Evolutionary conservation across 495 filamentous ascomycete genomes (phyloP).

Genomic region (Hypomontagnella monticulosa): DNA sequence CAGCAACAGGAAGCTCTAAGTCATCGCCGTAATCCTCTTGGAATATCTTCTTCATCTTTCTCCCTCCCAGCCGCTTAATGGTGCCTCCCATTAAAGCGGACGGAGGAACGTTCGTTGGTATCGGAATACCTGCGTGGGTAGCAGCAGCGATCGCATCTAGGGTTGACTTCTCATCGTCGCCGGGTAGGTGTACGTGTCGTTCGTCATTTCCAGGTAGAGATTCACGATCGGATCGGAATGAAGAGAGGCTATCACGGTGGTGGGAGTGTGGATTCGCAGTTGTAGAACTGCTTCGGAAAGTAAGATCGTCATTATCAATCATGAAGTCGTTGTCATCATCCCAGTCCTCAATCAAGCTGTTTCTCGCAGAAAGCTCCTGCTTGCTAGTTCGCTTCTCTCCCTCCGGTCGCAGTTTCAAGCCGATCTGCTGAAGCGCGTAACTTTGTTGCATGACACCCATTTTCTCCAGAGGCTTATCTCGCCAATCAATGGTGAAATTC

Average conservation of each 20-base stretch:
- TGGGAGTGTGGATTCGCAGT: slow-evolving; percentile 62
- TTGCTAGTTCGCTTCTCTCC: not conserved
- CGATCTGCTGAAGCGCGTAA: not conserved
- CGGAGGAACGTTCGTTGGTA: slow-evolving; percentile 87
- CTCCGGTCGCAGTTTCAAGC: not conserved
- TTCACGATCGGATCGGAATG: slow-evolving; percentile 81
- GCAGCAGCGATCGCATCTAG: slow-evolving; percentile 87
- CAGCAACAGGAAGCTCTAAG: slow-evolving; percentile 76
- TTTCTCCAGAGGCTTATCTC: slow-evolving; percentile 1
- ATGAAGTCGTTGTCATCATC: slow-evolving; percentile 83
- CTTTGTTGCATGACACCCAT: not conserved
- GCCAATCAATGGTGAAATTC: not conserved
- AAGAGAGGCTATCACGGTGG: slow-evolving; percentile 77
- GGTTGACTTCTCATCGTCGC: slow-evolving; percentile 81
- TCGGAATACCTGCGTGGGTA: slow-evolving; percentile 87
- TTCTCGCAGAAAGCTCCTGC: slow-evolving; percentile 61
- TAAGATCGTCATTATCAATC: slow-evolving; percentile 72
- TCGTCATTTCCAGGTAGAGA: slow-evolving; percentile 82
- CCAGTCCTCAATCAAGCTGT: slow-evolving; percentile 76
- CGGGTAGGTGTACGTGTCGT: slow-evolving; percentile 80
- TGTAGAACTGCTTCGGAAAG: slow-evolving; percentile 70
- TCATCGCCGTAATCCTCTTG: slow-evolving; percentile 95
- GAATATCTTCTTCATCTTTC: slow-evolving; percentile 77
- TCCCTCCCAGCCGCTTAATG: slow-evolving; percentile 88
- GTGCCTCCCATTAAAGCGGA: slow-evolving; percentile 94